Evolutionary conservation across 2,329 filamentous ascomycete genomes (phyloP), one percentile per base, ranked within the genome.

Genomic region (Talaromyces atroroseus): DNA sequence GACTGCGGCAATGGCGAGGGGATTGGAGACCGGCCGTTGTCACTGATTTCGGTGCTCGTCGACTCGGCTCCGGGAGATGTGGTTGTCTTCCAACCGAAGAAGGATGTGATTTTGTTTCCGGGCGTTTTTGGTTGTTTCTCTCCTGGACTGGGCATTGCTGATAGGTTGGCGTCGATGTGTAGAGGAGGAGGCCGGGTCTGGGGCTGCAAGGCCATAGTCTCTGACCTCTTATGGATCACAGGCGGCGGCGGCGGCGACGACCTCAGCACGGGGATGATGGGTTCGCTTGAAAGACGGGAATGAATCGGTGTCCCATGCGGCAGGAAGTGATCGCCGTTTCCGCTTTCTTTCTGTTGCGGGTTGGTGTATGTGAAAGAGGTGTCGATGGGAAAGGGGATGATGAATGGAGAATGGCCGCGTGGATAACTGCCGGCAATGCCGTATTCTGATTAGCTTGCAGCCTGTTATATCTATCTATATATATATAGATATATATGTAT

Each of bases 201-300:
- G 23, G 70, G 69, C 60, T 78, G 75, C 57, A 78, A 64, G 49
- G 73, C 75, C 76, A 78, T 78, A 40, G 70, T 74, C 57, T 67
- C 65, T 48, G 72, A 64, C 49, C 72, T 68, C 61, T 68, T 66
- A 54, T 66, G 60, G 32, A 38, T 38, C 32, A 51, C 32, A 88
- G 58, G 83, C 79, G 52, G 52, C 81, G 58, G 83, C 79, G 52
- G 52, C 81, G 54, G 89, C 87, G 64, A 96, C 86, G 63, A 96
- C 86, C 36, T 88, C 88, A 58, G 87, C 87, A 63, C 85, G 80
- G 51, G 83, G 76, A 75, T 71, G 59, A 74, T 68, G 23, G 74
- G 72, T 64, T 76, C 73, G 64, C 72, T 76, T 59, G 71, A 68
- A 58, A 76, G 69, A 65, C 73, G 72, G 58, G 63, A 70, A 60